A percentile compares a stretch with the other conserved stretches of the same genome.
phyloP scores from a whole-genome alignment of 768 basidiomycete genomes.

The Lactarius deliciosus region DNA sequence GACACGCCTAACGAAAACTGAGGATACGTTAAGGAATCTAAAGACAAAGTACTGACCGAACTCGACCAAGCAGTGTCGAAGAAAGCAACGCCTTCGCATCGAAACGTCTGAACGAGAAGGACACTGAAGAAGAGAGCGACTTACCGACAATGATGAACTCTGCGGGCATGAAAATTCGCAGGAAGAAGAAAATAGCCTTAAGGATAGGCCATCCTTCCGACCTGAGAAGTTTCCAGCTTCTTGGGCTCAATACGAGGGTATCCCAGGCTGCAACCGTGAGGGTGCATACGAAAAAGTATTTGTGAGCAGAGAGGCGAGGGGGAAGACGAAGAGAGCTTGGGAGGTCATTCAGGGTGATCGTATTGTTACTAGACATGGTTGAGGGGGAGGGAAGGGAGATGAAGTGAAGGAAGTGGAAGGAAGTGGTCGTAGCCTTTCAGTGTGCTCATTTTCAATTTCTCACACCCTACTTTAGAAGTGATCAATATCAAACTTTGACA shows the following conservation, averaged over 20 bases:
- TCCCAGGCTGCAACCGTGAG: constrained; percentile 91
- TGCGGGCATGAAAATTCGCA: constrained; percentile 73
- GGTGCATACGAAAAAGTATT: constrained; percentile 88
- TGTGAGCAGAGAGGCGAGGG: constrained; percentile 79
- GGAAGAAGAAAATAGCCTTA: constrained; percentile 73
- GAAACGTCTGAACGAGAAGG: constrained; percentile 15
- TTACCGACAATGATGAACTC: constrained; percentile 77
- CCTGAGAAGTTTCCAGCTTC: constrained; percentile 70
- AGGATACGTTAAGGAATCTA: neutral
- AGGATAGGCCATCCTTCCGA: constrained; percentile 69
- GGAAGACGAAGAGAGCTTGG: constrained; percentile 73
- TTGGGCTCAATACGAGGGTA: constrained; percentile 77
- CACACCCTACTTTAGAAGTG: neutral
- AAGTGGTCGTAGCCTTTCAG: neutral
- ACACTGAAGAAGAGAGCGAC: constrained; percentile 15
- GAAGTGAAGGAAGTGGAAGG: neutral
- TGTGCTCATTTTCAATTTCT: neutral
- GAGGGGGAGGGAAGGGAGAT: neutral
- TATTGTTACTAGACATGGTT: constrained; percentile 11
- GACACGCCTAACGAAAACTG: constrained; percentile 48
- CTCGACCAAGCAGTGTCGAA: constrained; percentile 72
- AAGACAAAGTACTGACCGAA: constrained; percentile 40
- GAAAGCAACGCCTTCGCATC: constrained; percentile 68
- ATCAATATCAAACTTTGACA: neutral
- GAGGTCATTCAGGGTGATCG: constrained; percentile 34